Conservation (phyloP, 2,329 filamentous ascomycete species). For the Sporothrix schenckii region DNA sequence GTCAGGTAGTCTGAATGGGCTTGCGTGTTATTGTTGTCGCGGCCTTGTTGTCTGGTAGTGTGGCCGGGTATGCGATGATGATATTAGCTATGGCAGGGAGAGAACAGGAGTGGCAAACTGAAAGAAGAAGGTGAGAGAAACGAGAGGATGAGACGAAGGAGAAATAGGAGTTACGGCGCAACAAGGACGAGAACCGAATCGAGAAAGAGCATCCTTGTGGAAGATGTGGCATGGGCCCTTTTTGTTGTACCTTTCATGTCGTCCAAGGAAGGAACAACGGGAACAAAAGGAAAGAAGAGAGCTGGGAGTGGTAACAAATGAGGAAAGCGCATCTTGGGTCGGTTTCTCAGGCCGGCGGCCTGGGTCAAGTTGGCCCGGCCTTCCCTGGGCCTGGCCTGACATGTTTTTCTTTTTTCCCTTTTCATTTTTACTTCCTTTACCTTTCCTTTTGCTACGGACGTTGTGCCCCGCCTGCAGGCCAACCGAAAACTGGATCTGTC, state of each 20-base stretch:
- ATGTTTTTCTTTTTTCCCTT: neutral
- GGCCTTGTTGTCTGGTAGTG: conserved; percentile 18
- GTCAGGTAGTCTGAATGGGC: neutral
- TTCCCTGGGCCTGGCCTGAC: neutral
- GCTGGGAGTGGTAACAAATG: conserved; percentile 4
- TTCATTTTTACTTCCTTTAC: neutral
- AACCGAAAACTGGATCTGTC: neutral
- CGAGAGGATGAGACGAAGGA: neutral
- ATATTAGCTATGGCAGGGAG: neutral
- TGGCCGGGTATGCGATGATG: conserved; percentile 7
- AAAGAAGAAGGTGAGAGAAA: neutral
- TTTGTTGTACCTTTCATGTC: neutral
- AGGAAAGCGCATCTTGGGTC: conserved; percentile 27
- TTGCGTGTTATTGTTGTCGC: conserved; percentile 19
- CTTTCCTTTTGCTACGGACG: neutral
- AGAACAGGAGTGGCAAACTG: neutral
- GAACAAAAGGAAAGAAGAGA: neutral
- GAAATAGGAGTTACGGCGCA: too few relatives aligned
- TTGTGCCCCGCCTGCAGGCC: conserved; percentile 1
- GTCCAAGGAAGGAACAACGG: neutral
- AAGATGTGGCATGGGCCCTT: conserved; percentile 16
- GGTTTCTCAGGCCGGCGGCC: neutral
- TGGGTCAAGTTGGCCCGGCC: neutral
- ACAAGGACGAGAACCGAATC: neutral
- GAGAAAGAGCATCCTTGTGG: neutral